A percentile compares a stretch with the other conserved stretches of the same genome.
phyloP scores from a whole-genome alignment of 768 basidiomycete genomes.

The Austroboletus festivus region DNA sequence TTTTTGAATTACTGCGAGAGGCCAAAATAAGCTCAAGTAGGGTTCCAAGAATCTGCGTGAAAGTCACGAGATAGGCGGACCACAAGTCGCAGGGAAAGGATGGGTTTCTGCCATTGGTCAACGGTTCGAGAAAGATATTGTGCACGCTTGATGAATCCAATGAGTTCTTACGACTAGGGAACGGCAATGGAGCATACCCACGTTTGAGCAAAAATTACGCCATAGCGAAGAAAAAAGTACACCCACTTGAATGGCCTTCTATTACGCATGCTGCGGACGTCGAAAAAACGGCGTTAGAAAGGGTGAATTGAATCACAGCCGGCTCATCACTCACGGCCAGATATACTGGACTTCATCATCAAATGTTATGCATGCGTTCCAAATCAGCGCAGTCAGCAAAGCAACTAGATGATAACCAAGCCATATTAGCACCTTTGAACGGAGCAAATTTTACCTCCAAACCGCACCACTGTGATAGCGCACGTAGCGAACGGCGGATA shows the following conservation, averaged over 20 bases:
- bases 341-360: constrained; percentile 19
- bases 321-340: constrained; percentile 20
- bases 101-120: constrained; percentile 12
- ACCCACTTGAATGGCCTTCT: constrained; percentile 30
- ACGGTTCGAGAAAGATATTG: constrained; percentile 6
- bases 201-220: constrained; percentile 16
- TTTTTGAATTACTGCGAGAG: constrained; percentile 10
- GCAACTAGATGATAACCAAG: constrained; percentile 7
- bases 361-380: constrained; percentile 11
- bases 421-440: constrained; percentile 4
- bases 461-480: constrained; percentile 11
- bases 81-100: constrained; percentile 8
- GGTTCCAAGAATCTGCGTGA: constrained; percentile 7
- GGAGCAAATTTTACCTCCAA: too few species aligned
- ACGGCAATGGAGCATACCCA: constrained; percentile 6
- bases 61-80: not conserved
- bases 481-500: constrained; percentile 3
- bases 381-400: constrained; percentile 14
- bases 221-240: constrained; percentile 29
- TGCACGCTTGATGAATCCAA: constrained; percentile 8
- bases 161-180: too few species aligned
- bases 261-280: constrained; percentile 20
- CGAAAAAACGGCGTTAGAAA: not conserved
- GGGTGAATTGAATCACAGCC: not conserved
- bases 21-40: constrained; percentile 20